Percentiles rank a stretch among this genome's conserved stretches.
Conservation (phyloP, 176 grass and related monocot genomes). For the Juncus inflexus region DNA sequence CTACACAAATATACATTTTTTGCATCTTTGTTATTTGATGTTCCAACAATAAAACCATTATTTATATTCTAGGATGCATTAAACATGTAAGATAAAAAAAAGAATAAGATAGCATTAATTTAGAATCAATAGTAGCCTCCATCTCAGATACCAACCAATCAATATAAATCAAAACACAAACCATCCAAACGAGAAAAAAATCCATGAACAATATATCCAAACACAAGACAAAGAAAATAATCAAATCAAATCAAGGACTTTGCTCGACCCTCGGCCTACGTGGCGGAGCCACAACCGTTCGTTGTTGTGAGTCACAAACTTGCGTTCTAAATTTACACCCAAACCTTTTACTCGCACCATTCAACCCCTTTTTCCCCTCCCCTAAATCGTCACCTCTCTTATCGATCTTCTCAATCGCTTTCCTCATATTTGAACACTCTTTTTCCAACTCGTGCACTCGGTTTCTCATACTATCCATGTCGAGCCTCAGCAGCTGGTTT, state of each 20-base stretch:
- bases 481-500: constrained; percentile 88
- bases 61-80: too few relatives aligned
- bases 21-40: too few relatives aligned
- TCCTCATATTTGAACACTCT: constrained; percentile 88
- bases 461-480: constrained; percentile 96
- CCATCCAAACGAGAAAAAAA: constrained; percentile 38
- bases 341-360: constrained; percentile 46
- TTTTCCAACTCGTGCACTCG: constrained; percentile 90
- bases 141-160: constrained; percentile 15
- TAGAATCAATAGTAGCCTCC: background rate
- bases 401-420: constrained; percentile 81
- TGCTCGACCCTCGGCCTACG: constrained; percentile 58
- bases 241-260: constrained; percentile 46
- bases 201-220: constrained; percentile 31
- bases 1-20: too few relatives aligned
- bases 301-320: constrained; percentile 81
- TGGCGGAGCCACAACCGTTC: constrained; percentile 61
- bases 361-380: constrained; percentile 50
- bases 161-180: constrained; percentile 41
- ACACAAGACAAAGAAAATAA: constrained; percentile 7
- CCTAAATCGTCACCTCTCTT: constrained; percentile 24
- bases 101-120: too few relatives aligned
- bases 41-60: too few relatives aligned
- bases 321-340: constrained; percentile 94
- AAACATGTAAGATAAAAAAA: too few relatives aligned